Evolutionary conservation across 2,329 filamentous ascomycete genomes (phyloP), one percentile per base, ranked within the genome.

Genomic region (Dactylellina haptotyla): DNA sequence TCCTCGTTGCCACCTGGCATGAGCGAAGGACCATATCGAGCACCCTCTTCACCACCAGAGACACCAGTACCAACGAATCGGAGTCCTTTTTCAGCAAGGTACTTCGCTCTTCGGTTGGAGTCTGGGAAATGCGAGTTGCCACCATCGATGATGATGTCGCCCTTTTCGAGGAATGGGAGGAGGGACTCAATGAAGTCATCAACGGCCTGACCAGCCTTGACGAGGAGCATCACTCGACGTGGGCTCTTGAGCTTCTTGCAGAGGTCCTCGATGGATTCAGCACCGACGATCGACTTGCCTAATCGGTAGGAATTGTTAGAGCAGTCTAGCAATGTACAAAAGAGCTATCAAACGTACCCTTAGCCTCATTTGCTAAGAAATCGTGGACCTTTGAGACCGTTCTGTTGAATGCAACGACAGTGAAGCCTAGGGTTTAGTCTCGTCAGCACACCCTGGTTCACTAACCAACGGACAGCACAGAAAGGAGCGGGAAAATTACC

Each of bases 101-200:
- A 97, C 84, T 91, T 86, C 83, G 92, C 93, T 81, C 95, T 92
- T 84, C 95, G 93, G 89, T 97, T 98, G 85, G 92, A 94, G 85
- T 98, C 95, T 81, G 95, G 95, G 89, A 91, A 99, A 87, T 98
- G 95, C 78, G 94, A 98, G 90, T 99, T 98, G 80, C 93, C 95
- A 82, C 95, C 95, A 81, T 99, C 95, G 80, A 99, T 98, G 87
- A 99, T 96, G 87, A 99, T 97, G 83, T 99, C 95, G 78, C 92
- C 93, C 80, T 87, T 82, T 82, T 93, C 89, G 77, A 94, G 85
- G 81, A 91, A 88, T 77, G 90, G 92, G 75, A 98, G 87, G 77
- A 99, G 90, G 79, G 89, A 89, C 87, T 97, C 93, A 81, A 99
- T 98, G 90, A 97, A 98, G 86, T 97, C 92, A 83, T 99, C 95